phyloP scores from a whole-genome alignment of 176 grass and related monocot genomes.

The Poa pratensis region DNA sequence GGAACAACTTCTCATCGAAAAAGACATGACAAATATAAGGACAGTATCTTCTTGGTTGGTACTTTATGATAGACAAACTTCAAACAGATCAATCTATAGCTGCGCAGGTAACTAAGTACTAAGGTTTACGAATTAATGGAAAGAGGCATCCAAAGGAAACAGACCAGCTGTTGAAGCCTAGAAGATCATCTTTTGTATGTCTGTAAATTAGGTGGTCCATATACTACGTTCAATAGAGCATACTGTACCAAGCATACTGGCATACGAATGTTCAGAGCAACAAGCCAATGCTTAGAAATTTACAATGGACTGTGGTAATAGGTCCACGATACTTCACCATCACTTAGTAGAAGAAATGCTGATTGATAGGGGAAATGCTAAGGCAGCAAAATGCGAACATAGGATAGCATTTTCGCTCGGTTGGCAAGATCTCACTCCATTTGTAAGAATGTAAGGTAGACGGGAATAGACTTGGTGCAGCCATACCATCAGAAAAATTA shows the following conservation, averaged over 20 bases:
- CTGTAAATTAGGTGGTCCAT: not conserved
- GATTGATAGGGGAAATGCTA: not conserved
- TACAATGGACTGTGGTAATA: not conserved
- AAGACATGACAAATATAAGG: not conserved
- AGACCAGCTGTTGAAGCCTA: not conserved
- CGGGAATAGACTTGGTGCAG: not conserved
- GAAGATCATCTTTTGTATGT: not conserved
- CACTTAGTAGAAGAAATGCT: not conserved
- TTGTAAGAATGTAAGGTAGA: not conserved
- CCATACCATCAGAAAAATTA: not conserved
- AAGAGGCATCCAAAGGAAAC: not conserved
- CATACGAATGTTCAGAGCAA: not conserved
- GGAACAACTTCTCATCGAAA: not conserved
- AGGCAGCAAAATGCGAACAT: not conserved
- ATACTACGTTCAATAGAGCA: not conserved
- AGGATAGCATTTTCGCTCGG: not conserved
- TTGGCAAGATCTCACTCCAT: not conserved
- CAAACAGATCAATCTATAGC: not conserved
- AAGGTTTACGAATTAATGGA: not conserved
- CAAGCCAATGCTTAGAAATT: not conserved
- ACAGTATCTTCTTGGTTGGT: not conserved
- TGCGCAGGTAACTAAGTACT: not conserved
- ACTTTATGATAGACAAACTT: not conserved
- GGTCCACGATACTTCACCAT: not conserved
- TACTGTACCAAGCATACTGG: not conserved